A percentile compares a stretch with the other conserved stretches of the same genome.
Conservation (phyloP, 2,329 filamentous ascomycete genomes). For the Onygenales sp. region DNA sequence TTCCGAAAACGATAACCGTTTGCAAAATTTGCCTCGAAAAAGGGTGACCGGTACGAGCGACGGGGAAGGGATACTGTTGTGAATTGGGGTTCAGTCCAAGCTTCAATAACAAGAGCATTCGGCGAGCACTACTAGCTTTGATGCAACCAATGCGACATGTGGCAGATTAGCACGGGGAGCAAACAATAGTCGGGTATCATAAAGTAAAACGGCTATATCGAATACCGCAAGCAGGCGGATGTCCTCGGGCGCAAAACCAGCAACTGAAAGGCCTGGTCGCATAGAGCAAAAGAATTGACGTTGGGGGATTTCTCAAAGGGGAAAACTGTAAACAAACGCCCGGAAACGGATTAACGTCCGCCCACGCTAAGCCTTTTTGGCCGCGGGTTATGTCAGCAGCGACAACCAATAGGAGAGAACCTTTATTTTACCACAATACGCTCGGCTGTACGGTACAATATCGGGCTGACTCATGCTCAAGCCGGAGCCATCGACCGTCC, state of each 20-base stretch:
- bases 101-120: not conserved
- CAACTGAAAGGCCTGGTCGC: not conserved
- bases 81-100: not conserved
- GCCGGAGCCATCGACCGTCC: no score
- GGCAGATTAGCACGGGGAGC: not conserved
- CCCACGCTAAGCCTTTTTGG: not conserved
- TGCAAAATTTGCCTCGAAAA: not conserved
- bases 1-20: not conserved
- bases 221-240: not conserved
- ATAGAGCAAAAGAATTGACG: not conserved
- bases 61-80: not conserved
- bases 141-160: not conserved
- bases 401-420: no score
- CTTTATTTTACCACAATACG: no score
- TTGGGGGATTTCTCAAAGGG: slow-evolving; percentile 7
- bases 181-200: not conserved
- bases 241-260: not conserved
- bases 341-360: slow-evolving; percentile 8
- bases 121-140: not conserved
- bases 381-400: not conserved
- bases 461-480: no score
- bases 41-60: not conserved
- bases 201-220: not conserved
- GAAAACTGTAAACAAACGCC: slow-evolving; percentile 12
- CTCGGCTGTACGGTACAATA: no score